Conservation (phyloP, 805 yeast species). For the Ogataea saltuana region DNA sequence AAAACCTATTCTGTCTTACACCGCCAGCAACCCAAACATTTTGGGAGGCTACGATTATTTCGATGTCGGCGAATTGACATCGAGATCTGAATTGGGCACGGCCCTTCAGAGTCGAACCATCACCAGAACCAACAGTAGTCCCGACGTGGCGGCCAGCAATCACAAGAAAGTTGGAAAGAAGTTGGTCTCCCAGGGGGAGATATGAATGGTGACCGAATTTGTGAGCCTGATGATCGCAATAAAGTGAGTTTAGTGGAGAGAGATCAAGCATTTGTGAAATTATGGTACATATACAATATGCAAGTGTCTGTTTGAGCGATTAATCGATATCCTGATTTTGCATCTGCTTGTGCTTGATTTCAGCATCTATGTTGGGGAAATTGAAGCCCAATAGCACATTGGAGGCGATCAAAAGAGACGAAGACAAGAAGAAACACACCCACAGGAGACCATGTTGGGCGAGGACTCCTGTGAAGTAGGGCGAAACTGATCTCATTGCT, state of each 20-base stretch:
- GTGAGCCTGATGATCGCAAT: no score
- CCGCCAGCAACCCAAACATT: constrained; percentile 34
- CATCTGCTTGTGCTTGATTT: constrained; percentile 22
- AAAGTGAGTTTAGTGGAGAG: no score
- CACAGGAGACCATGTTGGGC: constrained; percentile 52
- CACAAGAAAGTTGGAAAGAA: constrained; percentile 28
- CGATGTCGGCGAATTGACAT: constrained; percentile 55
- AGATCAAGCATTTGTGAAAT: no score
- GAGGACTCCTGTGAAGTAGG: constrained; percentile 72
- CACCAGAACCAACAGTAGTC: constrained; percentile 30
- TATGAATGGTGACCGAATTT: constrained; percentile 14
- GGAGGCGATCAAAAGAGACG: constrained; percentile 51
- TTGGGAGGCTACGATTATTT: constrained; percentile 64
- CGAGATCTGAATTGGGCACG: constrained; percentile 41
- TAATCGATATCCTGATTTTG: constrained; percentile 13
- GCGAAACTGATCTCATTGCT: constrained; percentile 80
- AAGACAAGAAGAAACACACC: constrained; percentile 54
- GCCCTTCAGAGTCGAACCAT: constrained; percentile 29
- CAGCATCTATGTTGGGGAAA: constrained; percentile 43
- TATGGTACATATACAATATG: neutral
- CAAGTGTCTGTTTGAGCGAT: neutral
- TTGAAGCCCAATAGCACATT: constrained; percentile 45
- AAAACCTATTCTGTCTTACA: constrained; percentile 7
- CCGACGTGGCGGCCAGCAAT: constrained; percentile 17
- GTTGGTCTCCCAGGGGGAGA: constrained; percentile 26